Evolutionary conservation across 768 basidiomycete genomes (phyloP).

Genomic region (Dendrothele bispora): DNA sequence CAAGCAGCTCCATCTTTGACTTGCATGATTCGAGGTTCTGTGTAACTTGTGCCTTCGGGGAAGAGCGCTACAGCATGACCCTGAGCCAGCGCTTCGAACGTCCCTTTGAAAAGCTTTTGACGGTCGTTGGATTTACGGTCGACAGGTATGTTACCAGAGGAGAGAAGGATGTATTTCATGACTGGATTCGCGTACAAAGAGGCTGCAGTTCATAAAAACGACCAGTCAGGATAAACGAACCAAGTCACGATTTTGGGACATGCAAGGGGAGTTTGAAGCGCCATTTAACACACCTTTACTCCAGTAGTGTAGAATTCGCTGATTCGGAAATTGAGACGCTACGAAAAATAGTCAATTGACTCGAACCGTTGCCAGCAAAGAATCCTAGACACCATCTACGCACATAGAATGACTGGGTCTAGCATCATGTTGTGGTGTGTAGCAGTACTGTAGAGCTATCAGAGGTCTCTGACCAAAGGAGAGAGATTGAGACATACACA

Average conservation of each 20-base stretch:
- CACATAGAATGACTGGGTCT: slow-evolving; percentile 81
- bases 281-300: slow-evolving; percentile 74
- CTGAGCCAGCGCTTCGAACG: slow-evolving; percentile 79
- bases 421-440: slow-evolving; percentile 97
- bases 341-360: slow-evolving; percentile 13
- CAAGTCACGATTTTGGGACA: neutral
- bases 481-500: slow-evolving; percentile 60
- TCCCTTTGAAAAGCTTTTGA: slow-evolving; percentile 82
- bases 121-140: slow-evolving; percentile 94
- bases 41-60: slow-evolving; percentile 92
- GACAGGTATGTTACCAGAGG: slow-evolving; percentile 97
- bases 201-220: slow-evolving; percentile 34
- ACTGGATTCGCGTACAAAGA: slow-evolving; percentile 81
- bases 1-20: slow-evolving; percentile 93
- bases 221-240: neutral
- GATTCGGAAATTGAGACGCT: slow-evolving; percentile 84
- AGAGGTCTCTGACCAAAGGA: neutral
- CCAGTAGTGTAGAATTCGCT: slow-evolving; percentile 87
- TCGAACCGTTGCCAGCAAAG: slow-evolving; percentile 13
- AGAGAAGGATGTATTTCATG: slow-evolving; percentile 70
- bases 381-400: slow-evolving; percentile 28
- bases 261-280: neutral
- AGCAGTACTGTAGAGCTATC: slow-evolving; percentile 53
- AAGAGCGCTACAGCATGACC: slow-evolving; percentile 90
- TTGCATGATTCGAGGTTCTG: slow-evolving; percentile 90